These are phyloP conservation scores for Rhizopus delemar DNA, from an alignment of 371 early-diverging fungal species.

Conservation along the genomic window DNA sequence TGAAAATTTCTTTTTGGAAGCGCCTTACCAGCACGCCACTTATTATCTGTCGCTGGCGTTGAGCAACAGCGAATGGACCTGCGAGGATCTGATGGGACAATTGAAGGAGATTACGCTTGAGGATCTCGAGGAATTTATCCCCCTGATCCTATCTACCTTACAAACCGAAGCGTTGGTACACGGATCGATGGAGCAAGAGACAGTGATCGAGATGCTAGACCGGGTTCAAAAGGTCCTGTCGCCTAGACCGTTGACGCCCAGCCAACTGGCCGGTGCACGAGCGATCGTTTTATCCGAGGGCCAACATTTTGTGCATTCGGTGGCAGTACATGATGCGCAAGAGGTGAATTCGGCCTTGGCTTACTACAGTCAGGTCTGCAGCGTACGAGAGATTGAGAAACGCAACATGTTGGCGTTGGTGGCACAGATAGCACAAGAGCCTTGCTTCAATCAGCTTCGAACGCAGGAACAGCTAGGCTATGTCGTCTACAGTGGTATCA, in stretches of 20 bases:
- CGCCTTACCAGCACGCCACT: constrained; percentile 76
- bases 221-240: constrained; percentile 53
- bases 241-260: constrained; percentile 62
- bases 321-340: constrained; percentile 66
- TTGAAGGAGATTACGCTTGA: constrained; percentile 58
- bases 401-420: constrained; percentile 68
- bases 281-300: constrained; percentile 61
- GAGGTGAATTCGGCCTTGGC: constrained; percentile 88
- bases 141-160: constrained; percentile 61
- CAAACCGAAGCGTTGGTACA: constrained; percentile 81
- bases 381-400: constrained; percentile 47
- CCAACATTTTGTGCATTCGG: constrained; percentile 47
- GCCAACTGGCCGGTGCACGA: constrained; percentile 61
- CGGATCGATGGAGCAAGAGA: constrained; percentile 71
- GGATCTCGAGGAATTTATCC: constrained; percentile 70
- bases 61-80: constrained; percentile 77
- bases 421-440: constrained; percentile 79
- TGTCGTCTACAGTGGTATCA: constrained; percentile 73
- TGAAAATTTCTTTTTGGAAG: constrained; percentile 68
- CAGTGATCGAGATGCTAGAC: constrained; percentile 61
- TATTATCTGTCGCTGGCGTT: constrained; percentile 70
- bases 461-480: constrained; percentile 90
- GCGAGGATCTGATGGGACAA: constrained; percentile 68
- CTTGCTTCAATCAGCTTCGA: constrained; percentile 89
- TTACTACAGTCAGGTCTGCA: constrained; percentile 68